Conservation (phyloP, 202 grass and related monocot genomes). For the Cymbopogon flexuosus region DNA sequence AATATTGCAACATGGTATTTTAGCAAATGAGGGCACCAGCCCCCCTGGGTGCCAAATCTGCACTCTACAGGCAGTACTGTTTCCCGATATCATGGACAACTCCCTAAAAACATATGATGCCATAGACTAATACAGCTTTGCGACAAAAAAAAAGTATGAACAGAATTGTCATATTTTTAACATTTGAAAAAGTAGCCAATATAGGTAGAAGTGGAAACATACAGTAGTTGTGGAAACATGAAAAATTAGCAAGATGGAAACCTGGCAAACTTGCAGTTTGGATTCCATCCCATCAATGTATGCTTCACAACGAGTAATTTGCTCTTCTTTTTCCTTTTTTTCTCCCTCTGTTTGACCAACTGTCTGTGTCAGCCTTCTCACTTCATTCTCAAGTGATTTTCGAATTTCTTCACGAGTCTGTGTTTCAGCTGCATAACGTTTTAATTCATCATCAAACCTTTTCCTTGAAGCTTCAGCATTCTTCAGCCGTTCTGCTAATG, state of each 20-base stretch:
- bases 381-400: constrained; percentile 72
- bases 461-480: constrained; percentile 71
- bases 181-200: constrained; percentile 15
- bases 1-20: neutral
- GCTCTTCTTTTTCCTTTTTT: constrained; percentile 87
- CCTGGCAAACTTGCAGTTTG: constrained; percentile 87
- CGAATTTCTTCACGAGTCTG: constrained; percentile 54
- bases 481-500: constrained; percentile 71
- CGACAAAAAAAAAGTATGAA: neutral
- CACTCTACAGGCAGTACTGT: neutral
- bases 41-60: neutral
- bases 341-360: constrained; percentile 70
- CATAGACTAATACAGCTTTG: neutral
- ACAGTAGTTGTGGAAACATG: neutral
- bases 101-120: neutral
- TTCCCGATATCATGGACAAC: neutral
- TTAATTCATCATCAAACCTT: constrained; percentile 83
- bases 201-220: neutral
- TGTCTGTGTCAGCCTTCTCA: constrained; percentile 61
- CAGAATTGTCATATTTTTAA: constrained; percentile 14
- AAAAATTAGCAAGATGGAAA: constrained; percentile 30
- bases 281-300: constrained; percentile 89
- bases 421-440: constrained; percentile 67
- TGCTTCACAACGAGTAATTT: constrained; percentile 75
- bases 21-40: neutral